Percentiles rank a stretch among this genome's conserved stretches.
Conservation (phyloP, 163 green algal genomes). For the Chloroidium sp. region DNA sequence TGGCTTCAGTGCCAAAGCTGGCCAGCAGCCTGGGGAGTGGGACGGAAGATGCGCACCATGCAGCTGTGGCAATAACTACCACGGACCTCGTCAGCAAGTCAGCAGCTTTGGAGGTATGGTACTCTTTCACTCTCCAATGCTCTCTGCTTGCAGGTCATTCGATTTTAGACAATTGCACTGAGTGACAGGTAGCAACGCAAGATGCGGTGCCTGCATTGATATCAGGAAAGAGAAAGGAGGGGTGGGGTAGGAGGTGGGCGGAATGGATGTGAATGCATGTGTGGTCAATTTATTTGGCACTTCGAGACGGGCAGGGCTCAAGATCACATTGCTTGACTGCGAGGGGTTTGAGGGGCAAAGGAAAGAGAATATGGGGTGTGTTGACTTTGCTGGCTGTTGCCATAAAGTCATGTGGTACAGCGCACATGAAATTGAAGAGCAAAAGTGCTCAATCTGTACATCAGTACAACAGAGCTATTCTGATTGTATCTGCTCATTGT, state of each 20-base stretch:
- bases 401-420: too few species aligned
- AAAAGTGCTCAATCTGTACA: too few species aligned
- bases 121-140: background rate
- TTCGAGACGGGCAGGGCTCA: too few species aligned
- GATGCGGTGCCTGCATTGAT: background rate
- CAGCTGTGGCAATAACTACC: conserved; percentile 92
- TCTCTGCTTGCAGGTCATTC: background rate
- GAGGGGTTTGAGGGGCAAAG: too few species aligned
- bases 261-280: background rate
- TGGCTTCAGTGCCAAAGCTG: conserved; percentile 62
- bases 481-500: too few species aligned
- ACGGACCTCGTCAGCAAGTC: conserved; percentile 80
- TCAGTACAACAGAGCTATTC: too few species aligned
- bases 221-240: background rate
- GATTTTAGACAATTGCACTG: background rate
- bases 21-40: conserved; percentile 40
- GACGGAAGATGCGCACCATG: conserved; percentile 58
- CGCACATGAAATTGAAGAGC: too few species aligned
- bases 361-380: too few species aligned
- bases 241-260: background rate
- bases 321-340: too few species aligned
- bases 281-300: too few species aligned
- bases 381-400: too few species aligned
- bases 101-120: conserved; percentile 59
- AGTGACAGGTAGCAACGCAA: background rate